Percentiles rank a stretch among this genome's conserved stretches.
Evolutionary conservation across 108 stramenopile genomes (phyloP).

Genomic region (Ochromonas danica): DNA sequence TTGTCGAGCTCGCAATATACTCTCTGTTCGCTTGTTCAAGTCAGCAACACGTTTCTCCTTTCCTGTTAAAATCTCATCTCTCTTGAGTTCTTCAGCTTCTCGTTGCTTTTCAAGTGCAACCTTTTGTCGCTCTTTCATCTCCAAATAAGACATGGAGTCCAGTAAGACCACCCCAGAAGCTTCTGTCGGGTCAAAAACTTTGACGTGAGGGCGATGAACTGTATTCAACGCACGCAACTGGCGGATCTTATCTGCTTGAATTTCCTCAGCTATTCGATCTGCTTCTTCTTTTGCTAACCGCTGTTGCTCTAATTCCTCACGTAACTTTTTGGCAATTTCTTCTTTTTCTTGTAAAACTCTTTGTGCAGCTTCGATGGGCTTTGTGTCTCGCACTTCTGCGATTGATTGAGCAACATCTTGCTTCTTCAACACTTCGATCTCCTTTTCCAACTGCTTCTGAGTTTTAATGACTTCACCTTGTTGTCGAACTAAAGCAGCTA

Average conservation of each 20-base stretch:
- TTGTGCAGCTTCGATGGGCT: slow-evolving; percentile 52
- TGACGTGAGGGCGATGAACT: slow-evolving; percentile 52
- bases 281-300: slow-evolving; percentile 40
- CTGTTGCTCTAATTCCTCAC: slow-evolving; percentile 42
- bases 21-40: slow-evolving; percentile 34
- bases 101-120: slow-evolving; percentile 11
- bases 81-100: slow-evolving; percentile 33
- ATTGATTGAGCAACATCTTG: slow-evolving; percentile 39
- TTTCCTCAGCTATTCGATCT: slow-evolving; percentile 3
- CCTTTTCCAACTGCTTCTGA: slow-evolving; percentile 49
- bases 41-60: slow-evolving; percentile 42
- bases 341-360: slow-evolving; percentile 35
- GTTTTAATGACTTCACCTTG: slow-evolving; percentile 48
- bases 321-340: slow-evolving; percentile 32
- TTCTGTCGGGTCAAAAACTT: slow-evolving; percentile 64
- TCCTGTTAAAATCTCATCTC: slow-evolving; percentile 31
- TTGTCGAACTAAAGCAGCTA: slow-evolving; percentile 36
- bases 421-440: slow-evolving; percentile 28
- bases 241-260: slow-evolving; percentile 36
- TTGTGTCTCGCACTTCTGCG: slow-evolving; percentile 48
- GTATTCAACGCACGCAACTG: slow-evolving; percentile 47
- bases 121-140: slow-evolving; percentile 54
- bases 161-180: slow-evolving; percentile 56
- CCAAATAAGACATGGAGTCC: slow-evolving; percentile 63
- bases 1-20: slow-evolving; percentile 36